phyloP scores from a whole-genome alignment of 78 protist genomes.

The Dictyostelium brefeldianum region DNA sequence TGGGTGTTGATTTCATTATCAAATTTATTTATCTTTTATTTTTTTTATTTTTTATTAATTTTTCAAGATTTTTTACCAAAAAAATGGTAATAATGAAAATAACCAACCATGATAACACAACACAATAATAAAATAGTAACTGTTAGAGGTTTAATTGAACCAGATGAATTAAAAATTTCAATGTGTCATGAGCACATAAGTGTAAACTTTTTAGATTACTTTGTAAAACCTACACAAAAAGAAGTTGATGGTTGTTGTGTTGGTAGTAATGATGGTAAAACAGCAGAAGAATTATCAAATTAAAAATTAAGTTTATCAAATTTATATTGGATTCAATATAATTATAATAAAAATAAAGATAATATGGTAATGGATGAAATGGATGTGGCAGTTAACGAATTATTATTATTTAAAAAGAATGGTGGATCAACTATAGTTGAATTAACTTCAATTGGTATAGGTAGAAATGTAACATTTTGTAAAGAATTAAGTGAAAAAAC shows the following conservation, averaged over 20 bases:
- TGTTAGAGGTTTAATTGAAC: constrained; percentile 39
- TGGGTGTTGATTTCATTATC: too few relatives aligned
- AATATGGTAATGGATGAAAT: constrained; percentile 34
- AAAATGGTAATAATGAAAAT: too few relatives aligned
- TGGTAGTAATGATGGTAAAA: background rate
- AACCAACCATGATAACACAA: background rate
- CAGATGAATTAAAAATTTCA: constrained; percentile 15
- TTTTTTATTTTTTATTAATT: too few relatives aligned
- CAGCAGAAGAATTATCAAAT: constrained; percentile 10
- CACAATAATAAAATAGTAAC: constrained; percentile 54
- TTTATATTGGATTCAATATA: constrained; percentile 40
- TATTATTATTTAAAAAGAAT: constrained; percentile 21
- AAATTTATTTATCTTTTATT: too few relatives aligned
- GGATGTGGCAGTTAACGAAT: constrained; percentile 33
- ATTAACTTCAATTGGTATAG: constrained; percentile 66
- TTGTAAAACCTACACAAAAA: constrained; percentile 20
- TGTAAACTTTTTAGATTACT: constrained; percentile 51
- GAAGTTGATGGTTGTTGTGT: constrained; percentile 29
- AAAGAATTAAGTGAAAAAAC: background rate
- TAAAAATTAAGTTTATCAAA: constrained; percentile 23
- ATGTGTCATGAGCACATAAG: constrained; percentile 67
- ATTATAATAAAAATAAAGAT: constrained; percentile 39
- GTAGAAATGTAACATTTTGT: constrained; percentile 6
- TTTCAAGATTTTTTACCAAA: too few relatives aligned
- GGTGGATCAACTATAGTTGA: constrained; percentile 71